Evolutionary conservation across 2,329 filamentous ascomycete species (phyloP).

Genomic region (Colletotrichum scovillei): DNA sequence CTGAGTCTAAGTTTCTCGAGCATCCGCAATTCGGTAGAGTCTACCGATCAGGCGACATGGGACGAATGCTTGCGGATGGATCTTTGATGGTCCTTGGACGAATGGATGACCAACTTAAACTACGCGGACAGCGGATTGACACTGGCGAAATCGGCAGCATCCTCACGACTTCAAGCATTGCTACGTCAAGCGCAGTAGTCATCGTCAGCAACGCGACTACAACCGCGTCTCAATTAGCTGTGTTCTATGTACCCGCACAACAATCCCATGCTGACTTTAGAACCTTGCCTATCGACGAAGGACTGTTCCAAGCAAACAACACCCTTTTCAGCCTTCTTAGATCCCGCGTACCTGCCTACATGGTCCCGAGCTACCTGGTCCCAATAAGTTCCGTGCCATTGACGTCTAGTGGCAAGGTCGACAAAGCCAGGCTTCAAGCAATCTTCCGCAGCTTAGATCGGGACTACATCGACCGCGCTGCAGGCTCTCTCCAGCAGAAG

Average conservation of each 20-base stretch:
- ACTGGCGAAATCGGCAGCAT: conserved; percentile 78
- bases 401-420: conserved; percentile 80
- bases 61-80: conserved; percentile 81
- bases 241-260: conserved; percentile 72
- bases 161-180: conserved; percentile 62
- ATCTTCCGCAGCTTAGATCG: conserved; percentile 59
- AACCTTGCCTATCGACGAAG: conserved; percentile 50
- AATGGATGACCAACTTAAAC: conserved; percentile 83
- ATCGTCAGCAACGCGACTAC: conserved; percentile 57
- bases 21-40: conserved; percentile 77
- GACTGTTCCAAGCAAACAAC: conserved; percentile 48
- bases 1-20: conserved; percentile 73
- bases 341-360: conserved; percentile 75
- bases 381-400: conserved; percentile 77
- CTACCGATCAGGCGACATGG: conserved; percentile 86
- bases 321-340: conserved; percentile 66
- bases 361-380: conserved; percentile 81
- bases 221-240: conserved; percentile 66
- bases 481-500: conserved; percentile 44
- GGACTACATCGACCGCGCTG: conserved; percentile 54
- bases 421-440: conserved; percentile 65
- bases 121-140: conserved; percentile 84
- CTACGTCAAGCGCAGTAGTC: conserved; percentile 73
- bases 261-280: background rate
- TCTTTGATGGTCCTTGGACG: conserved; percentile 79